phyloP scores from a whole-genome alignment of 2,329 filamentous ascomycete species.

The Stachybotrys chlorohalonatus region DNA sequence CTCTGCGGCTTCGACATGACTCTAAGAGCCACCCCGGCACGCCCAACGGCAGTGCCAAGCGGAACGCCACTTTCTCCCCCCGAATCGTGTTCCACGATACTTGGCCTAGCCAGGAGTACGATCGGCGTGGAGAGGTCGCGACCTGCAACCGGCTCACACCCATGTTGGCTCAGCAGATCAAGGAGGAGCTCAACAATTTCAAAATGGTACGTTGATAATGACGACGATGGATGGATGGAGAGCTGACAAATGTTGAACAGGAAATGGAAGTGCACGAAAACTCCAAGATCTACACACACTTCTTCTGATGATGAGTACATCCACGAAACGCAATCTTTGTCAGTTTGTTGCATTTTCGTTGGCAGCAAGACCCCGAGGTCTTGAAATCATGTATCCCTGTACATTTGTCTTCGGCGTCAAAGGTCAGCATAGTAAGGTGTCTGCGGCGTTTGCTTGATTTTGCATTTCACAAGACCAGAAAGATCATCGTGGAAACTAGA shows the following conservation, averaged over 20 bases:
- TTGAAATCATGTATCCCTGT: constrained; percentile 39
- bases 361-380: constrained; percentile 13
- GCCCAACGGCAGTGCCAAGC: constrained; percentile 56
- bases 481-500: constrained; percentile 19
- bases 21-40: constrained; percentile 75
- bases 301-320: constrained; percentile 65
- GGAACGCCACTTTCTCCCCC: constrained; percentile 73
- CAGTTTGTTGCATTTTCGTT: constrained; percentile 15
- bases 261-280: constrained; percentile 99
- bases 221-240: background rate
- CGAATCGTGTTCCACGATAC: constrained; percentile 93
- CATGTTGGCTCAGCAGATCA: constrained; percentile 96
- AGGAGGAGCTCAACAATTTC: constrained; percentile 98
- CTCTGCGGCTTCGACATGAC: constrained; percentile 63
- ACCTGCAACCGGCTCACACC: constrained; percentile 97
- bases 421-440: constrained; percentile 51
- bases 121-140: constrained; percentile 88
- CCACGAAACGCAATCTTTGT: constrained; percentile 10
- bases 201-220: constrained; percentile 57
- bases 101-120: constrained; percentile 92
- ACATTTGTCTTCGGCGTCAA: constrained; percentile 44
- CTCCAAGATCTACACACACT: constrained; percentile 99
- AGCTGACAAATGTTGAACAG: constrained; percentile 42
- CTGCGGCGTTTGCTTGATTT: constrained; percentile 38
- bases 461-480: constrained; percentile 1